Conservation (phyloP, 23 red algal species). For the Chondrus crispus region DNA sequence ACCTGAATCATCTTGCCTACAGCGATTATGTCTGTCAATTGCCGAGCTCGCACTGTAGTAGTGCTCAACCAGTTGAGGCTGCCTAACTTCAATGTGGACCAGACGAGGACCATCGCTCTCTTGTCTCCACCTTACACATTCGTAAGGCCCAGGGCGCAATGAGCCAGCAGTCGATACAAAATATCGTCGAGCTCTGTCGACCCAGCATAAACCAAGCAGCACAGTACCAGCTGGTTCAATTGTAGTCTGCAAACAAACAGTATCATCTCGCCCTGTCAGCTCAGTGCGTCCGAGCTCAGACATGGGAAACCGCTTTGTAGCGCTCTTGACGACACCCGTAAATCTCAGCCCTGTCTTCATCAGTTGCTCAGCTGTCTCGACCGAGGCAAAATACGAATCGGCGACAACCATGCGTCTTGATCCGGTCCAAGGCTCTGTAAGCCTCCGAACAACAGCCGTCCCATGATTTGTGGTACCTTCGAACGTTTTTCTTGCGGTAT, state of each 20-base stretch:
- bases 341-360: not conserved
- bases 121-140: not conserved
- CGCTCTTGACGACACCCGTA: conserved; percentile 21
- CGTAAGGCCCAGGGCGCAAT: not conserved
- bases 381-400: conserved; percentile 9
- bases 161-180: not conserved
- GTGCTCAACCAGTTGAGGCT: not conserved
- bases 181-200: conserved; percentile 4
- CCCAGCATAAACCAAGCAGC: not conserved
- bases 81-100: not conserved
- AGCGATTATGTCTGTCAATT: conserved; percentile 33
- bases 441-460: not conserved
- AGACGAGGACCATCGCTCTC: not conserved
- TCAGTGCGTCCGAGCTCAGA: not conserved
- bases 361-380: not conserved
- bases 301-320: conserved; percentile 1
- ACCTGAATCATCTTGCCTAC: not conserved
- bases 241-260: not conserved
- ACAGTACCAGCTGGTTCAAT: not conserved
- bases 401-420: not conserved
- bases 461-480: not conserved
- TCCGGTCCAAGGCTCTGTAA: not conserved
- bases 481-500: not conserved
- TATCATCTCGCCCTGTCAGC: not conserved
- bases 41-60: not conserved